These are phyloP conservation scores for Trichomonas vaginalis DNA, from an alignment of 208 protist species.

Conservation along the genomic window DNA sequence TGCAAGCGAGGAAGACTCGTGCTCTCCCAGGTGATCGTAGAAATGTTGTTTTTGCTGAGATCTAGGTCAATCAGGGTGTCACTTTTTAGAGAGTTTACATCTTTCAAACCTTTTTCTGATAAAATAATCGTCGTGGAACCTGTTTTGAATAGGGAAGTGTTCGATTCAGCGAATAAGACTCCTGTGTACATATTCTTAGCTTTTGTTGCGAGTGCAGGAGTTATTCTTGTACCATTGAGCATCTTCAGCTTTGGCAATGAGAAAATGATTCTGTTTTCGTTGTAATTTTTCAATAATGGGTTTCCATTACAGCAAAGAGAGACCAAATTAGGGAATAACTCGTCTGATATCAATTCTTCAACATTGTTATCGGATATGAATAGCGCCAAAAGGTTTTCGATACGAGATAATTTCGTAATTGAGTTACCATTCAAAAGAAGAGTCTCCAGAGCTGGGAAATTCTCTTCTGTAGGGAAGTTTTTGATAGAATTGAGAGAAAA, in stretches of 20 bases:
- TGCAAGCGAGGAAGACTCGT: neutral
- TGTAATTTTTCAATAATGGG: neutral
- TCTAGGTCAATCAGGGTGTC: neutral
- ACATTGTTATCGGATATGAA: neutral
- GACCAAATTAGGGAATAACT: neutral
- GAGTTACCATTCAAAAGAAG: neutral
- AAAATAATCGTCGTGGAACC: neutral
- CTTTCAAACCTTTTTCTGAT: neutral
- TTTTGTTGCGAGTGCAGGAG: no score
- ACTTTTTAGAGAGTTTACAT: neutral
- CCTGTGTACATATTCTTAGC: neutral
- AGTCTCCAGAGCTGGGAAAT: neutral
- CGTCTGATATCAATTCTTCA: neutral
- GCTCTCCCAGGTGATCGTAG: neutral
- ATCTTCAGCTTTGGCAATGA: neutral
- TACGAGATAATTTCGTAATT: neutral
- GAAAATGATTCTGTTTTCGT: neutral
- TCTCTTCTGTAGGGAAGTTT: neutral
- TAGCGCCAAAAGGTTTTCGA: neutral
- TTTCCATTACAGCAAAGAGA: neutral
- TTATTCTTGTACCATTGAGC: neutral
- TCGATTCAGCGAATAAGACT: neutral
- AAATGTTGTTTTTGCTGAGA: neutral
- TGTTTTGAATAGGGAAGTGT: neutral
- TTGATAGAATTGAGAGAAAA: neutral